Conservation (phyloP, 495 filamentous ascomycete genomes). For the Penicillium pulvis region DNA sequence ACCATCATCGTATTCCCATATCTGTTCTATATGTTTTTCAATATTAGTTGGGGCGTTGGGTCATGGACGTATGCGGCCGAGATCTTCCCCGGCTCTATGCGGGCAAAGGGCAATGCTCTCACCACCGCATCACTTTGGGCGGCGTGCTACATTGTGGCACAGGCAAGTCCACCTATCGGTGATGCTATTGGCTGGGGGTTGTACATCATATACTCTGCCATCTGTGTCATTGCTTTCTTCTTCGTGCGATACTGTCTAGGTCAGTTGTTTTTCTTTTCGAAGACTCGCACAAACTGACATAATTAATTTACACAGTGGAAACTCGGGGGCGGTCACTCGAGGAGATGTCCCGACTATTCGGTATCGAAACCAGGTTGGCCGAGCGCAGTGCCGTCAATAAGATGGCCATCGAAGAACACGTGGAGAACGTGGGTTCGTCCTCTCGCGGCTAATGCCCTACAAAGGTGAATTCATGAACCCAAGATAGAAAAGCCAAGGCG, state of each 20-base stretch:
- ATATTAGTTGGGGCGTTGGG: conserved; percentile 38
- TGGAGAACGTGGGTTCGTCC: conserved; percentile 5
- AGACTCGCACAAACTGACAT: neutral
- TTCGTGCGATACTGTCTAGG: conserved; percentile 32
- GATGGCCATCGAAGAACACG: conserved; percentile 9
- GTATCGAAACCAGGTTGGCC: conserved; percentile 22
- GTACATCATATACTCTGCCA: conserved; percentile 68
- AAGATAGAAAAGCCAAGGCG: too few relatives aligned
- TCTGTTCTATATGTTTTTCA: conserved; percentile 74
- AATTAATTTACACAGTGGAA: conserved; percentile 11
- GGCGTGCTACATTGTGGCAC: conserved; percentile 56
- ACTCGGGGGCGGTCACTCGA: conserved; percentile 21
- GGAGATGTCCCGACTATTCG: conserved; percentile 26
- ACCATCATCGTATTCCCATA: conserved; percentile 73
- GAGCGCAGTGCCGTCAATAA: conserved; percentile 15
- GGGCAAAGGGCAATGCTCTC: conserved; percentile 31
- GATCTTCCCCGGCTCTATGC: conserved; percentile 30
- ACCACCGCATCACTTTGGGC: conserved; percentile 33
- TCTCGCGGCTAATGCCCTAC: neutral
- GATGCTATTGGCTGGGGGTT: conserved; percentile 65
- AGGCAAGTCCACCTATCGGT: conserved; percentile 71
- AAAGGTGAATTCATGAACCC: neutral
- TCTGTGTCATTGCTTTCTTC: conserved; percentile 62
- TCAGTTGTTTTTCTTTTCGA: conserved; percentile 7
- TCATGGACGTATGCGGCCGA: conserved; percentile 27